These are phyloP conservation scores for Barnettozyma sucrosica DNA, from an alignment of 805 yeast species.

Conservation along the genomic window DNA sequence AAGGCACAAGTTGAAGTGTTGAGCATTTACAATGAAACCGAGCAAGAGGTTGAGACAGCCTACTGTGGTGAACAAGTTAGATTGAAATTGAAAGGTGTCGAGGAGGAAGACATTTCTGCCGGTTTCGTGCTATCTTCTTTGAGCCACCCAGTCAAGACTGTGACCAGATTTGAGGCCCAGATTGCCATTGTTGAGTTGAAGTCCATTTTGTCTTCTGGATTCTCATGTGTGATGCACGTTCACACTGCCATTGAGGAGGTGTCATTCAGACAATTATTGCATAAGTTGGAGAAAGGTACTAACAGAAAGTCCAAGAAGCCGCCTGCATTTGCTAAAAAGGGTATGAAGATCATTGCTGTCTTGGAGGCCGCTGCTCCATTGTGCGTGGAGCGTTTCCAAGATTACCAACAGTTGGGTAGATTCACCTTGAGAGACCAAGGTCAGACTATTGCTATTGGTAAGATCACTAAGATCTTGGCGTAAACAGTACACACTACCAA, in stretches of 20 bases:
- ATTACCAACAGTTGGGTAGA: conserved; percentile 95
- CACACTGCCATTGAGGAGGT: conserved; percentile 99
- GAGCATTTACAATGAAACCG: conserved; percentile 90
- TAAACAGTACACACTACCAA: conserved; percentile 9
- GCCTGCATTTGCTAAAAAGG: conserved; percentile 97
- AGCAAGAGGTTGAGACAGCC: conserved; percentile 86
- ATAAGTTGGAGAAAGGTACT: conserved; percentile 93
- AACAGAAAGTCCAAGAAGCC: conserved; percentile 95
- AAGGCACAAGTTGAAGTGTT: conserved; percentile 76
- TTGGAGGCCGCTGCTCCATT: conserved; percentile 82
- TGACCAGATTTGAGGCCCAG: conserved; percentile 89
- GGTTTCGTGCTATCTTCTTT: conserved; percentile 90
- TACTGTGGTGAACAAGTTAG: conserved; percentile 96
- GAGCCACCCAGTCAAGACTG: conserved; percentile 84
- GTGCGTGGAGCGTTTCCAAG: conserved; percentile 88
- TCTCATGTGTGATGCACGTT: conserved; percentile 96
- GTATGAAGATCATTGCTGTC: conserved; percentile 95
- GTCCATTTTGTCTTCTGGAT: conserved; percentile 91
- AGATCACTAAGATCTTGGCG: conserved; percentile 81
- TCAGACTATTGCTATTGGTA: conserved; percentile 96
- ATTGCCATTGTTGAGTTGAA: conserved; percentile 95
- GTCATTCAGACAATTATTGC: conserved; percentile 70
- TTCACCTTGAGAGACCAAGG: conserved; percentile 99
- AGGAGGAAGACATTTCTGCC: conserved; percentile 89
- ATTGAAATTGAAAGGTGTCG: conserved; percentile 88